These are phyloP conservation scores for Geranium rotundifolium DNA, from an alignment of 345 rosid species.

Conservation along the genomic window DNA sequence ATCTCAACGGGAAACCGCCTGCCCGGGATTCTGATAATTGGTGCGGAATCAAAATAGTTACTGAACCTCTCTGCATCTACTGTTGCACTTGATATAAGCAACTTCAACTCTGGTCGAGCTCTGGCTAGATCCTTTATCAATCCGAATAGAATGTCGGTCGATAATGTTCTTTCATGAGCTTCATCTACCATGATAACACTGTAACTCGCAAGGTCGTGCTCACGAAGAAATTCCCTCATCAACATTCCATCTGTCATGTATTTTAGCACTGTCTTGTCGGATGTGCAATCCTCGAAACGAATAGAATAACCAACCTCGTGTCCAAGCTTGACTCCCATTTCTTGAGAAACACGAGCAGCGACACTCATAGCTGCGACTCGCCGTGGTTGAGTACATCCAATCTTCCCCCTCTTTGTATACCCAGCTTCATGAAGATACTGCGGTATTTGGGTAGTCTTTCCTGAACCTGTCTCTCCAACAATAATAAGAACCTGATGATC, in stretches of 20 bases:
- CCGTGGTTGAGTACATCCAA: slow-evolving; percentile 97
- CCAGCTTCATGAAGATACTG: slow-evolving; percentile 97
- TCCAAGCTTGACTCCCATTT: slow-evolving; percentile 97
- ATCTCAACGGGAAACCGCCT: too few relatives aligned
- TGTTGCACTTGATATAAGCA: too few relatives aligned
- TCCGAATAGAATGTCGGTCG: too few relatives aligned
- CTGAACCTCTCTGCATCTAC: too few relatives aligned
- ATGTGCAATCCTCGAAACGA: slow-evolving; percentile 96
- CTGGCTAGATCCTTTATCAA: too few relatives aligned
- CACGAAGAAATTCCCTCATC: slow-evolving; percentile 84
- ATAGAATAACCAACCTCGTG: slow-evolving; percentile 98
- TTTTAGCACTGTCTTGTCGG: slow-evolving; percentile 91
- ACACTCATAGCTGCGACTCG: too few relatives aligned
- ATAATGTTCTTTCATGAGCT: too few relatives aligned
- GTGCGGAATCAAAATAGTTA: too few relatives aligned
- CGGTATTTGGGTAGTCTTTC: too few relatives aligned
- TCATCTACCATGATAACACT: slow-evolving; percentile 96
- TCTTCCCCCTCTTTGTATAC: slow-evolving; percentile 81
- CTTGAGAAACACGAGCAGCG: slow-evolving; percentile 97
- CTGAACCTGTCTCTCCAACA: slow-evolving; percentile 96
- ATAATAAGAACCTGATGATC: slow-evolving; percentile 88
- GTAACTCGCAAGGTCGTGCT: slow-evolving; percentile 80
- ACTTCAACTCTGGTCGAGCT: too few relatives aligned
- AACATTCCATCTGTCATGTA: slow-evolving; percentile 99
- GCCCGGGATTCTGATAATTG: too few relatives aligned